A percentile compares a stretch with the other conserved stretches of the same genome.
Evolutionary conservation across 345 rosid species (phyloP).

Genomic region (Camelina sativa): DNA sequence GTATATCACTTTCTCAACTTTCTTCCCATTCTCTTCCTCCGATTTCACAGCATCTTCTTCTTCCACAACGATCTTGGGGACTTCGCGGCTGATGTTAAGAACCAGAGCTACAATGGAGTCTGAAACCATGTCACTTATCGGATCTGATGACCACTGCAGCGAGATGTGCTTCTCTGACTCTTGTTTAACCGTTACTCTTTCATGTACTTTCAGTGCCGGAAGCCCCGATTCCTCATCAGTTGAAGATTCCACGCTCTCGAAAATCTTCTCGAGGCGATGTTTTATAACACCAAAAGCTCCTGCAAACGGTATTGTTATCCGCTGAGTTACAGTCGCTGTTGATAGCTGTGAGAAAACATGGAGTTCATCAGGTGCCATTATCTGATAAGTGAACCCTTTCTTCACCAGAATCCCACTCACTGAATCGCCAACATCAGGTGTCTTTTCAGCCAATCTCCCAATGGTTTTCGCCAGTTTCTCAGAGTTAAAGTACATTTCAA

Average conservation of each 20-base stretch:
- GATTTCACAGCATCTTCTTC: constrained; percentile 69
- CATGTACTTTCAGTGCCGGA: constrained; percentile 67
- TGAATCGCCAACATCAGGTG: constrained; percentile 76
- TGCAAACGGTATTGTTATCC: constrained; percentile 77
- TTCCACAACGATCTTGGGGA: constrained; percentile 66
- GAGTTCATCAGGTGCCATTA: constrained; percentile 97
- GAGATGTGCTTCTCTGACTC: constrained; percentile 88
- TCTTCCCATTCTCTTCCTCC: constrained; percentile 67
- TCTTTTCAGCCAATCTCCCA: constrained; percentile 81
- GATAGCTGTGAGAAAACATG: constrained; percentile 94
- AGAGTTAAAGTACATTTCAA: constrained; percentile 81
- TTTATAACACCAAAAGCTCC: constrained; percentile 83
- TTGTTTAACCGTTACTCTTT: constrained; percentile 73
- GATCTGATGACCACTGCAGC: constrained; percentile 86
- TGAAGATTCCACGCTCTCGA: constrained; percentile 73
- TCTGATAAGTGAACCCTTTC: constrained; percentile 94
- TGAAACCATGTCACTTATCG: constrained; percentile 90
- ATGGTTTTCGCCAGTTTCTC: constrained; percentile 95
- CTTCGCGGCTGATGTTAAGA: constrained; percentile 74
- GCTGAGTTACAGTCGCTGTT: constrained; percentile 78
- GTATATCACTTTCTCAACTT: constrained; percentile 75
- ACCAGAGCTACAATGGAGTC: constrained; percentile 88
- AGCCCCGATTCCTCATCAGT: constrained; percentile 77
- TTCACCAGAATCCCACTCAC: constrained; percentile 86
- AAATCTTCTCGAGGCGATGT: constrained; percentile 85